These are phyloP conservation scores for Paragyromitra xinjiangensis DNA, from an alignment of 495 filamentous ascomycete genomes.

Conservation along the genomic window DNA sequence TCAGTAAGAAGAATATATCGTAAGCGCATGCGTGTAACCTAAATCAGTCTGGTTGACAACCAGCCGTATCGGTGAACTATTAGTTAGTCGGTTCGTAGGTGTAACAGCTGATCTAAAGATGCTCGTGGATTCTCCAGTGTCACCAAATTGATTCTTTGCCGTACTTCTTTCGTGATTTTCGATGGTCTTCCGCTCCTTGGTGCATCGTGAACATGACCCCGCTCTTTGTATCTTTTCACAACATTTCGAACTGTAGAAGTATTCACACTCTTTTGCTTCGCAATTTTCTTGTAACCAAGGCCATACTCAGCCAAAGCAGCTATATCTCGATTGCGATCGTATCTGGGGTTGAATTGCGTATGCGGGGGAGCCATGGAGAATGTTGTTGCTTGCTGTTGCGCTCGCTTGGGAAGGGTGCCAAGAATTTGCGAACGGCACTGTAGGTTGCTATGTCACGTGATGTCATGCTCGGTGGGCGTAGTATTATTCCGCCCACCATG, in stretches of 20 bases:
- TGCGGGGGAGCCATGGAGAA: neutral
- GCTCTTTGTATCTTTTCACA: neutral
- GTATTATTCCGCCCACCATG: neutral
- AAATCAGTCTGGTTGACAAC: no score
- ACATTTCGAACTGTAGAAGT: neutral
- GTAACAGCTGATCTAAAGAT: conserved; percentile 12
- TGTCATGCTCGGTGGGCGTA: neutral
- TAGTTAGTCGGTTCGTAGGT: no score
- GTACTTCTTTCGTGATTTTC: conserved; percentile 5
- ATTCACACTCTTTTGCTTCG: neutral
- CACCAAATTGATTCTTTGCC: neutral
- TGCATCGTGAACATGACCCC: conserved; percentile 3
- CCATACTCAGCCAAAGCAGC: conserved; percentile 9
- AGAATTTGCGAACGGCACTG: neutral
- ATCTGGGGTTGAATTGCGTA: neutral
- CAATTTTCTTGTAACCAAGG: conserved; percentile 6
- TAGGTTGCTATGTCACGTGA: neutral
- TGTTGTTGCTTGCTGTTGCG: neutral
- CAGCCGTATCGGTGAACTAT: no score
- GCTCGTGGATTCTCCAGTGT: conserved; percentile 8
- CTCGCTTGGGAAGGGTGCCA: neutral
- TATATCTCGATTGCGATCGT: conserved; percentile 14
- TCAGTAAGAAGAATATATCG: no score
- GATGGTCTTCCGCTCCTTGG: conserved; percentile 10
- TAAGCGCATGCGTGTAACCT: no score